Conservation (phyloP, 148 eudicot genomes). For the Pouteria glomerata region DNA sequence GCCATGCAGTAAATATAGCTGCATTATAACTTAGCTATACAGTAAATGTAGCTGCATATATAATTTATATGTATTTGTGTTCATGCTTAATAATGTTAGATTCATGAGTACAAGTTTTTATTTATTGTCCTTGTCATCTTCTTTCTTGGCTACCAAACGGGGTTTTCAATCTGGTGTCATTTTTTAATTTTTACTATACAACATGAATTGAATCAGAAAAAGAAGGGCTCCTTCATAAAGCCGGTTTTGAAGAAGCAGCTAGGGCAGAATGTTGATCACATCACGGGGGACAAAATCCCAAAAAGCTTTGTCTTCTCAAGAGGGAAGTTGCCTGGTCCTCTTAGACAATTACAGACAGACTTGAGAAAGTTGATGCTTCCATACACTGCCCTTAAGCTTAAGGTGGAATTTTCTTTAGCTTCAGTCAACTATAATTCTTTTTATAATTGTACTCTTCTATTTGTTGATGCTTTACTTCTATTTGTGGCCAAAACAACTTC, state of each 20-base stretch:
- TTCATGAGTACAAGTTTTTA: no score
- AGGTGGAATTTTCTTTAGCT: conserved; percentile 29
- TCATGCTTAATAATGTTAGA: no score
- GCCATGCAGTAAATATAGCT: no score
- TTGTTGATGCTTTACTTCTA: no score
- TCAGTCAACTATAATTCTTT: neutral
- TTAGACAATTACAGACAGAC: conserved; percentile 65
- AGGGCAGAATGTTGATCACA: conserved; percentile 45
- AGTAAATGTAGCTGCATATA: no score
- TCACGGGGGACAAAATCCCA: conserved; percentile 83
- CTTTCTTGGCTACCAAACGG: neutral
- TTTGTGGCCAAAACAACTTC: neutral
- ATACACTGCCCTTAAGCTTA: conserved; percentile 81
- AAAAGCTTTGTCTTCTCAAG: conserved; percentile 76
- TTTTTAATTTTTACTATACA: neutral
- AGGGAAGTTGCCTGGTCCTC: conserved; percentile 51
- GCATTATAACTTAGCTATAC: no score
- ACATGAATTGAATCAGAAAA: neutral
- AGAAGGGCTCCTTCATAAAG: conserved; percentile 1
- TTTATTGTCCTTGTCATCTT: neutral
- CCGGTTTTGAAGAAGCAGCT: conserved; percentile 3
- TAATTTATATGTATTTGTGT: no score
- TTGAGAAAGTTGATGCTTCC: conserved; percentile 90
- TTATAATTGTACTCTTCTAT: neutral
- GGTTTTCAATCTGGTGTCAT: neutral